Evolutionary conservation across 2,329 filamentous ascomycete species (phyloP).

Genomic region (Neonectria hederae): DNA sequence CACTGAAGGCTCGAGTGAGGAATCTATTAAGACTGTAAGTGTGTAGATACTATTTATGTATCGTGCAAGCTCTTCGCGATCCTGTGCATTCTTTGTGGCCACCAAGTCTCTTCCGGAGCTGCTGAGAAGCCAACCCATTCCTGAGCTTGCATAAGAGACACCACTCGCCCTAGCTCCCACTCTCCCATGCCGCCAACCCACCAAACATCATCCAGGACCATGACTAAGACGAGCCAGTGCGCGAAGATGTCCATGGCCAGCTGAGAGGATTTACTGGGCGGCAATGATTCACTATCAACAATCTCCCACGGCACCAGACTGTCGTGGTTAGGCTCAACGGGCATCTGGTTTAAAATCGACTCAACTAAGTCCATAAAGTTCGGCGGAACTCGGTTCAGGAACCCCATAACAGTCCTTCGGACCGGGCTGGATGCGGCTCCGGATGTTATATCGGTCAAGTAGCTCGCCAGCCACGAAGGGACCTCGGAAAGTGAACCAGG

Average conservation of each 20-base stretch:
- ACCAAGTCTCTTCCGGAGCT: conserved; percentile 39
- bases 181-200: conserved; percentile 50
- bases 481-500: conserved; percentile 19
- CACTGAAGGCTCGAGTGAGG: too few relatives aligned
- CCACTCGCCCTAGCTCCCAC: conserved; percentile 47
- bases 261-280: conserved; percentile 22
- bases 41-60: too few relatives aligned
- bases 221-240: conserved; percentile 51
- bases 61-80: conserved; percentile 7
- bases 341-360: conserved; percentile 40
- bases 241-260: conserved; percentile 51
- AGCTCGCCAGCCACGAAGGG: conserved; percentile 31
- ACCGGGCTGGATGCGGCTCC: conserved; percentile 42
- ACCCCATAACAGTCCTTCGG: conserved; percentile 51
- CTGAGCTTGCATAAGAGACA: conserved; percentile 27
- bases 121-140: conserved; percentile 19
- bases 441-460: conserved; percentile 39
- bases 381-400: conserved; percentile 50
- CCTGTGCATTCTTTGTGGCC: conserved; percentile 49
- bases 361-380: conserved; percentile 49
- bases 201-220: conserved; percentile 52
- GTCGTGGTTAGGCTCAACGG: neutral
- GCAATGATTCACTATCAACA: neutral
- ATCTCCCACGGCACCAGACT: neutral
- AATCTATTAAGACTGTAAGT: too few relatives aligned